Conservation (phyloP, 2,329 filamentous ascomycete genomes). For the Macrophomina pseudophaseolina region DNA sequence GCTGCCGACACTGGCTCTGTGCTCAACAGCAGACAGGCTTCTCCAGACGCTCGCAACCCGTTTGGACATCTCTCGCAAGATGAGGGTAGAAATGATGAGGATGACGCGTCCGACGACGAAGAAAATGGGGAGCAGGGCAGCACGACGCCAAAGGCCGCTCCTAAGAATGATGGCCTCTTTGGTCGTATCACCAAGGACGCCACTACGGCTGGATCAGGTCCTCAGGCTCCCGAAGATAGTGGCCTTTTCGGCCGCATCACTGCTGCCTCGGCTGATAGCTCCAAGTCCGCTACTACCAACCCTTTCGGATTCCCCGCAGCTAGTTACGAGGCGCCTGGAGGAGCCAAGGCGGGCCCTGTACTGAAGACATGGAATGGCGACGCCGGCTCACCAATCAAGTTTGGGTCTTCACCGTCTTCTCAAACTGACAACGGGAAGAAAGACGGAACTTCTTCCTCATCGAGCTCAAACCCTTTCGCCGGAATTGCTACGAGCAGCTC, state of each 20-base stretch:
- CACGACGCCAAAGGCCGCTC: conserved; percentile 12
- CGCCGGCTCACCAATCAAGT: conserved; percentile 23
- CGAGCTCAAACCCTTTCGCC: conserved; percentile 33
- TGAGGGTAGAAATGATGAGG: conserved; percentile 19
- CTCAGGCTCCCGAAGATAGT: neutral
- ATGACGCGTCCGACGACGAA: conserved; percentile 19
- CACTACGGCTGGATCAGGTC: neutral
- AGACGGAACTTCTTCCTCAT: neutral
- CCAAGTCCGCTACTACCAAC: conserved; percentile 6
- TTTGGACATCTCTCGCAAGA: conserved; percentile 25
- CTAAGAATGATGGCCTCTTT: conserved; percentile 11
- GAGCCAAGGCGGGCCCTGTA: conserved; percentile 20
- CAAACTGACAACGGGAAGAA: conserved; percentile 1
- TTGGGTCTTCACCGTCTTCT: conserved; percentile 23
- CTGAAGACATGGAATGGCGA: conserved; percentile 26
- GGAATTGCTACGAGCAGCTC: conserved; percentile 28
- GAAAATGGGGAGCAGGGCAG: conserved; percentile 13
- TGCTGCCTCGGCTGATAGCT: conserved; percentile 1
- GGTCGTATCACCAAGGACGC: conserved; percentile 24
- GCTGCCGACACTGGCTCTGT: conserved; percentile 20
- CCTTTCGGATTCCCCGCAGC: conserved; percentile 15
- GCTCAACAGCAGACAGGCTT: conserved; percentile 21
- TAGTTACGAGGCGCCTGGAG: conserved; percentile 11
- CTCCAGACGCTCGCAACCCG: conserved; percentile 20
- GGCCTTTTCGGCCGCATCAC: conserved; percentile 22